phyloP scores from a whole-genome alignment of 2,329 filamentous ascomycete genomes.

The Colletotrichum endophyticum region DNA sequence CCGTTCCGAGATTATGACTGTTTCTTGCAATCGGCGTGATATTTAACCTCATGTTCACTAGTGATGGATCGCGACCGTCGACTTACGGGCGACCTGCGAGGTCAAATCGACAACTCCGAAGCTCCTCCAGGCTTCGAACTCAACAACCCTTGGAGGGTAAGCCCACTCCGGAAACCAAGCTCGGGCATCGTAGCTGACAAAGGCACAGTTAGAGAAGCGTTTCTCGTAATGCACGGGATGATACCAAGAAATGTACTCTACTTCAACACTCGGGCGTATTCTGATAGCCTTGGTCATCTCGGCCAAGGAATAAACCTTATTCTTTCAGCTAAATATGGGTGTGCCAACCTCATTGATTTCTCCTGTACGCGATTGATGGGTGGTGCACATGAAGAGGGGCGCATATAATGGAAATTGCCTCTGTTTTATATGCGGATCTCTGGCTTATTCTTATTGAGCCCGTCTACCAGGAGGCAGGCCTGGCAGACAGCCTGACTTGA shows the following conservation, averaged over 20 bases:
- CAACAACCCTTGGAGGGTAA: slow-evolving; percentile 69
- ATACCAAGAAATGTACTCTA: not conserved
- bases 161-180: slow-evolving; percentile 23
- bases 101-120: slow-evolving; percentile 59
- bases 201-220: slow-evolving; percentile 56
- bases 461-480: slow-evolving; percentile 88
- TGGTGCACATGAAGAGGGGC: not conserved
- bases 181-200: slow-evolving; percentile 18
- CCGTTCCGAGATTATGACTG: not conserved
- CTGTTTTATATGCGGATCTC: slow-evolving; percentile 58
- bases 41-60: slow-evolving; percentile 31
- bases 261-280: not conserved
- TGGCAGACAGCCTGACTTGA: slow-evolving; percentile 95
- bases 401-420: not conserved
- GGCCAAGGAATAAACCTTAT: not conserved
- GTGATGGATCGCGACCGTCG: slow-evolving; percentile 71
- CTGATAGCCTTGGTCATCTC: not conserved
- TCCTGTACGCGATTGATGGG: not conserved
- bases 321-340: not conserved
- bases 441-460: slow-evolving; percentile 80
- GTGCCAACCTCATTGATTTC: not conserved
- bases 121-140: slow-evolving; percentile 66
- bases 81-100: slow-evolving; percentile 63
- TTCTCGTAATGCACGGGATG: slow-evolving; percentile 41
- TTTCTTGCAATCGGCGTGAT: not conserved